Conservation (phyloP, 2,329 filamentous ascomycete genomes). For the Aspergillus pseudotamarii region DNA sequence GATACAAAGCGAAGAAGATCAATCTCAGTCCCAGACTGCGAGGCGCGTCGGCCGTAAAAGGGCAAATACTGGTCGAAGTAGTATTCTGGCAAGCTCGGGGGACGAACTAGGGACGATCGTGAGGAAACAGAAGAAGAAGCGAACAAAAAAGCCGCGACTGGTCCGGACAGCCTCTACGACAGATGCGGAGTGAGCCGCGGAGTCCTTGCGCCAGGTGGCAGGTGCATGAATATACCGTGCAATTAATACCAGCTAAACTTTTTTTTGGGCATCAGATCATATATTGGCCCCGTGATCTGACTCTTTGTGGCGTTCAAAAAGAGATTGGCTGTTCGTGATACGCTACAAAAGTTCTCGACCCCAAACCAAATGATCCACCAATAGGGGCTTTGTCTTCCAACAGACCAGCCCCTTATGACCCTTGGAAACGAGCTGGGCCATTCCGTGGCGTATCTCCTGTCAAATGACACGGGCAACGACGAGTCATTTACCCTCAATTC, state of each 20-base stretch:
- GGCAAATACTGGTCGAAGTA: slow-evolving; percentile 22
- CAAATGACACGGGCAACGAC: slow-evolving; percentile 1
- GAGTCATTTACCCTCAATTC: slow-evolving; percentile 3
- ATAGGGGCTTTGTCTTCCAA: neutral
- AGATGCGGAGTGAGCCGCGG: slow-evolving; percentile 25
- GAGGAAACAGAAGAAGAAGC: slow-evolving; percentile 18
- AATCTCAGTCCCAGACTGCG: slow-evolving; percentile 6
- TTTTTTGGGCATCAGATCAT: neutral
- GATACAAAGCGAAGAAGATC: slow-evolving; percentile 26
- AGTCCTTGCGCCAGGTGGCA: slow-evolving; percentile 6
- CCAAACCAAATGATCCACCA: neutral
- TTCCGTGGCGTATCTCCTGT: neutral
- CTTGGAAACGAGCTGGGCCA: neutral
- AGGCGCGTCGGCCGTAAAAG: slow-evolving; percentile 23
- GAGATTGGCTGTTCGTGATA: neutral
- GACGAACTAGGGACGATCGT: slow-evolving; percentile 25
- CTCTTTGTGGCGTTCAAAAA: neutral
- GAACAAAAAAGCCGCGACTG: slow-evolving; percentile 31
- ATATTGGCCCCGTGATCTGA: neutral
- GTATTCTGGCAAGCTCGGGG: slow-evolving; percentile 26
- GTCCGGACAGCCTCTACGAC: slow-evolving; percentile 22
- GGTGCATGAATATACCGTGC: neutral
- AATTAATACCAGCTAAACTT: neutral
- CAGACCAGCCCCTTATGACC: neutral
- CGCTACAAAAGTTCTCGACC: neutral